These are phyloP conservation scores for Mycena galopus DNA, from an alignment of 768 basidiomycete genomes.

Conservation along the genomic window DNA sequence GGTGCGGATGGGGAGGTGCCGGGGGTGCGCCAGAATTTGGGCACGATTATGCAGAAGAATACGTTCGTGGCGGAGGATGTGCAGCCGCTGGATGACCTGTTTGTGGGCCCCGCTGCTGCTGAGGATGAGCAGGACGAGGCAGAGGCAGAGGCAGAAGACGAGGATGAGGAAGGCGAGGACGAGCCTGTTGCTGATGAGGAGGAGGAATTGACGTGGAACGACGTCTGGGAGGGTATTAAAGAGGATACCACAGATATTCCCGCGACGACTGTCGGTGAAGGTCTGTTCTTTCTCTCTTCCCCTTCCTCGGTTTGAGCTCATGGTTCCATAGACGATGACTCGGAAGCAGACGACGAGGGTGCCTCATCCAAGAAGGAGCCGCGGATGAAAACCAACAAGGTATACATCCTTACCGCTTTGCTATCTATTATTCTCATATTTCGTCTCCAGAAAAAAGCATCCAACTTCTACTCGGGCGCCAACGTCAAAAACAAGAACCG, in stretches of 20 bases:
- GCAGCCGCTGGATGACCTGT: slow-evolving; percentile 70
- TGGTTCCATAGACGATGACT: slow-evolving; percentile 44
- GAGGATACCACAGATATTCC: slow-evolving; percentile 49
- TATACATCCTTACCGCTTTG: slow-evolving; percentile 41
- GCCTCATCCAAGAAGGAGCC: slow-evolving; percentile 65
- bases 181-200: slow-evolving; percentile 51
- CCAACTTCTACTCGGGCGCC: slow-evolving; percentile 88
- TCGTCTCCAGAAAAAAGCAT: slow-evolving; percentile 77
- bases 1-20: slow-evolving; percentile 54
- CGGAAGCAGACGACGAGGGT: slow-evolving; percentile 48
- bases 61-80: slow-evolving; percentile 89
- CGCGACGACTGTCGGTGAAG: slow-evolving; percentile 42
- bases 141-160: slow-evolving; percentile 56
- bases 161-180: slow-evolving; percentile 53
- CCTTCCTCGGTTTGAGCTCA: slow-evolving; percentile 7
- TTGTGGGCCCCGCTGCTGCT: slow-evolving; percentile 58
- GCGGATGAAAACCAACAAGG: slow-evolving; percentile 96
- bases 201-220: slow-evolving; percentile 84
- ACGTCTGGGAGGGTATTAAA: slow-evolving; percentile 80
- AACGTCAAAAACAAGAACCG: slow-evolving; percentile 93
- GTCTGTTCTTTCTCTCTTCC: slow-evolving; percentile 35
- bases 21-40: slow-evolving; percentile 88
- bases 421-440: slow-evolving; percentile 14
- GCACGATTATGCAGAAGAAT: slow-evolving; percentile 91
- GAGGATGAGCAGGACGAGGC: slow-evolving; percentile 53